Base-by-base conservation (phyloP, 179 eudicot genomes). In the Beta lomatogona region DNA sequence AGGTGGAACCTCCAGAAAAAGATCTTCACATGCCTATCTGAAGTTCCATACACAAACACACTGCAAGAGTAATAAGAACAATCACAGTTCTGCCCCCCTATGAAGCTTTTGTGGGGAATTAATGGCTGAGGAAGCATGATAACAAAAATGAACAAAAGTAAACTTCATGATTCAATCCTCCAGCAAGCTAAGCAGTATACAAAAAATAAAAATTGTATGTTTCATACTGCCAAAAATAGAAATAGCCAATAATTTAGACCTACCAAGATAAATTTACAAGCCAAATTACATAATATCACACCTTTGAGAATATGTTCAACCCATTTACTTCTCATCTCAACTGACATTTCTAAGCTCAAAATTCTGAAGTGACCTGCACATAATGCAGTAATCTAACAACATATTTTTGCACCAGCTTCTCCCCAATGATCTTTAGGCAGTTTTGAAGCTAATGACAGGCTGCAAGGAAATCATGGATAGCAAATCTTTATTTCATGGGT, bases 251-350 rank as follows among this genome's bases (percentile, higher is more conserved):
- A 19, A 21, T 31, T n/a, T 61, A 8, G 75, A 44, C 25, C 61
- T 73, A 77, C 16, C 54, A 70, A 70, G 66, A 54, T 71, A 58
- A 61, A 57, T 71, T 36, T 77, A 71, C 79, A 71, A 84, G 45
- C 64, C 69, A 61, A 22, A n/a, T 73, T 68, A 18, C 66, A 57
- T 73, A 73, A 0, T 19, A 52, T 22, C 1, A 16, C 28, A 12
- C 9, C 16, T 15, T 28, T 45, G 12, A 12, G 44, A 64, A 63
- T 21, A 81, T 21, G 59, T 68, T n/a, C 22, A 14, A 59, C 58
- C 68, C 82, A 44, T 15, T 22, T 76, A 59, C 64, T 50, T 57
- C 31, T 68, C 64, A 31, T 54, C 25, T 60, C 64, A 72, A 60
- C 25, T 71, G 19, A 63, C n/a, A 0, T 54, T 31, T 64, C 59